Evolutionary conservation across 1,284 basidiomycete species (phyloP), one percentile per base, ranked within the genome.

Genomic region (Wolfiporia cocos): DNA sequence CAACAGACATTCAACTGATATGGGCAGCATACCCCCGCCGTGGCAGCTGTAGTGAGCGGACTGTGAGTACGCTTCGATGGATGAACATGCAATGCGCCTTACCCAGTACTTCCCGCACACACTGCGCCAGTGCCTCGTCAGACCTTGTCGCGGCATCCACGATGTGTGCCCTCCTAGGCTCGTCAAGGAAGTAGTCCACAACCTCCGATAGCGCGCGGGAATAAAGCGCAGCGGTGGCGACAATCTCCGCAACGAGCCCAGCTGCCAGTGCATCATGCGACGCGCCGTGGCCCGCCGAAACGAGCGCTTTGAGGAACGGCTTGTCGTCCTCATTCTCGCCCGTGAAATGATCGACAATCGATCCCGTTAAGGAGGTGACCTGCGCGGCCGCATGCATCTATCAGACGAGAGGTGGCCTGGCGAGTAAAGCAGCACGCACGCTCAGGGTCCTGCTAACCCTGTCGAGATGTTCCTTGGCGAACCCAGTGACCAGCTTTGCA

Each of bases 161-260:
- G n/a, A n/a, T n/a, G n/a, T n/a, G n/a, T n/a, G n/a, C 46, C 29
- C 56, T 46, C 42, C 66, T 64, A 21, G 58, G 62, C 1, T 70
- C 64, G 20, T 69, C 62, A 15, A 86, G 62, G 54, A 78, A 87
- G 60, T 77, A 83, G 57, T 86, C 69, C 37, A 88, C 67, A 22
- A 83, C 69, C 42, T 76, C 70, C 2, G 75, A 68, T 21, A 83
- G 59, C 4, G 72, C 70, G 49, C 32, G 10, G 0, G 22, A 45
- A 40, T 35, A 38, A 15, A 35, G 26, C 23, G 81, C 15, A 73
- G 53, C 1, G 71, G 62, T 73, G 5, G 76, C 73, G 11, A 78
- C 64, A 11, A 69, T 55, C 45, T 74, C 70, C 6, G 67, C 64
- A 49, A 79, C 71, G 19, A 76, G 12, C 45, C 57, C 45, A 3